phyloP scores from a whole-genome alignment of 2,329 filamentous ascomycete species.

The Scytalidium lignicola region DNA sequence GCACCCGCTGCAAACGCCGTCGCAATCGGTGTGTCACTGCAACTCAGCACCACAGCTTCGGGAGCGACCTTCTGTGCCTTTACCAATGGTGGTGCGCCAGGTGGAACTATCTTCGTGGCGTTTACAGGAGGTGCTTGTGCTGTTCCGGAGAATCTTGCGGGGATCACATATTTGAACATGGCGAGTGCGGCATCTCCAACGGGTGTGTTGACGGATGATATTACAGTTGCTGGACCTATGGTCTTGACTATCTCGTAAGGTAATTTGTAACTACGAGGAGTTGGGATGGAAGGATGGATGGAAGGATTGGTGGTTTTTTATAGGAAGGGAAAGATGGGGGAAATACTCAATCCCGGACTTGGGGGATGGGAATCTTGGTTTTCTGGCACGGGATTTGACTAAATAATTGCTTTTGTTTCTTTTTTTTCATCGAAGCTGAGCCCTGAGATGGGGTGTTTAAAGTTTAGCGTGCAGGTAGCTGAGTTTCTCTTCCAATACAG shows the following conservation, averaged over 20 bases:
- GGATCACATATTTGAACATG: conserved; percentile 63
- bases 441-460: no score
- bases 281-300: background rate
- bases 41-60: conserved; percentile 46
- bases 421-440: no score
- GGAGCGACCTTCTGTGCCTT: conserved; percentile 61
- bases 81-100: conserved; percentile 52
- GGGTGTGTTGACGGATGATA: conserved; percentile 53
- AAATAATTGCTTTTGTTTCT: no score
- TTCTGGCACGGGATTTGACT: background rate
- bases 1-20: conserved; percentile 35
- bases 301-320: no score
- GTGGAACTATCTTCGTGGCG: conserved; percentile 54
- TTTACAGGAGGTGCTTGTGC: conserved; percentile 52
- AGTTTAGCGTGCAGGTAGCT: no score
- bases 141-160: conserved; percentile 56
- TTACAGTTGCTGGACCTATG: conserved; percentile 61
- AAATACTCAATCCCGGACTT: background rate
- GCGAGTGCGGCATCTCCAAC: conserved; percentile 47
- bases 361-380: background rate
- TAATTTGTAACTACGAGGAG: background rate
- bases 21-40: conserved; percentile 36
- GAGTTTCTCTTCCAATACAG: no score
- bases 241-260: conserved; percentile 37
- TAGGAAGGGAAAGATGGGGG: background rate